These are phyloP conservation scores for Lipomyces lipofer DNA, from an alignment of 805 yeast genomes.

Conservation along the genomic window DNA sequence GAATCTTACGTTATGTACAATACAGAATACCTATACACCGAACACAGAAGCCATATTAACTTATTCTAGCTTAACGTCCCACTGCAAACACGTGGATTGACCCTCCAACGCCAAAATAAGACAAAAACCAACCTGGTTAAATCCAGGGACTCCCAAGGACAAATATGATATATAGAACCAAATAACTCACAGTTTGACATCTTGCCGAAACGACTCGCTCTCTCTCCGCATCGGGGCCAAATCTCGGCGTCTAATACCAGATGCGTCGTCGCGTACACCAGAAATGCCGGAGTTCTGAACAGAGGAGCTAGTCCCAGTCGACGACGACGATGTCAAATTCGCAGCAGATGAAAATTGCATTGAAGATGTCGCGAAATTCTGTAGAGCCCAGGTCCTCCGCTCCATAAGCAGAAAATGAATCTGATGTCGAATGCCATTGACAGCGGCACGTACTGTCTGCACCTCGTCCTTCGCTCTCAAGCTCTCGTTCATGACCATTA, in stretches of 20 bases:
- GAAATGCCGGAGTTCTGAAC: neutral
- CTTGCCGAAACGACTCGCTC: slow-evolving; percentile 24
- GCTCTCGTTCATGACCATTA: slow-evolving; percentile 41
- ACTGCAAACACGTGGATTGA: too few species aligned
- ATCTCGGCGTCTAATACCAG: neutral
- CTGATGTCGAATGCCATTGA: slow-evolving; percentile 42
- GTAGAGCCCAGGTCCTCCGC: slow-evolving; percentile 33
- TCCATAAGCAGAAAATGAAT: slow-evolving; percentile 39
- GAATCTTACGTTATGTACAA: too few species aligned
- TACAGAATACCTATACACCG: too few species aligned
- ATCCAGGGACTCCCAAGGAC: too few species aligned
- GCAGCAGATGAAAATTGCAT: neutral
- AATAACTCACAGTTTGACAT: slow-evolving; percentile 26
- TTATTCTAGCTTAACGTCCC: too few species aligned
- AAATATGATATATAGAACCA: too few species aligned
- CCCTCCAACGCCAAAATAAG: too few species aligned
- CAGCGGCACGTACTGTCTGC: slow-evolving; percentile 35
- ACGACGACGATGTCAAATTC: neutral
- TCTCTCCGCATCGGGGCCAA: slow-evolving; percentile 6
- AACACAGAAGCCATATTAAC: too few species aligned
- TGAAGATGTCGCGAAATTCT: slow-evolving; percentile 6
- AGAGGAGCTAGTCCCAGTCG: neutral
- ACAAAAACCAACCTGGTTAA: too few species aligned
- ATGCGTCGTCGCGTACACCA: neutral
- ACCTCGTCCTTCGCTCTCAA: slow-evolving; percentile 40